Percentiles rank a stretch among this genome's conserved stretches.
phyloP scores from a whole-genome alignment of 208 protist genomes.

The Trypanosoma cruzi region DNA sequence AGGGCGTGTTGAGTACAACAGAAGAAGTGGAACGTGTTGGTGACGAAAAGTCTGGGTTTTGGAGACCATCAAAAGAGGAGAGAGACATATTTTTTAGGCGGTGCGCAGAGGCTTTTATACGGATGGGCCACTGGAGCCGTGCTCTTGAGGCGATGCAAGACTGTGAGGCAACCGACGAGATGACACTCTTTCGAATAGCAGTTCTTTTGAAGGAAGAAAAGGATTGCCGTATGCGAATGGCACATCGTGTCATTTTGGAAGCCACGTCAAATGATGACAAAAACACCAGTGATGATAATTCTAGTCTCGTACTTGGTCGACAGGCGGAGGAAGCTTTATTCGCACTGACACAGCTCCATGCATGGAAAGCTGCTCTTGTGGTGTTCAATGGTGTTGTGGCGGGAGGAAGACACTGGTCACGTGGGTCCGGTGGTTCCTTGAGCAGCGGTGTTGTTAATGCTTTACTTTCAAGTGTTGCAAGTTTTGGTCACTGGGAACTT shows the following conservation, averaged over 20 bases:
- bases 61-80: constrained; percentile 1
- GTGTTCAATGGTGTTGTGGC: constrained; percentile 7
- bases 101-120: constrained; percentile 18
- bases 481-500: constrained; percentile 17
- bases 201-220: constrained; percentile 21
- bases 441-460: constrained; percentile 4
- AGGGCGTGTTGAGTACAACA: neutral
- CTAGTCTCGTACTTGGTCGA: neutral
- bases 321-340: constrained; percentile 13
- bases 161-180: constrained; percentile 4
- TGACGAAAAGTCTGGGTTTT: neutral
- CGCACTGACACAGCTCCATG: constrained; percentile 15
- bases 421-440: neutral
- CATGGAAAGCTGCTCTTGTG: constrained; percentile 22
- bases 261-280: neutral
- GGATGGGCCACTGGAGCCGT: constrained; percentile 13
- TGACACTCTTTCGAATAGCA: constrained; percentile 12
- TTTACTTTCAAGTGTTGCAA: constrained; percentile 29
- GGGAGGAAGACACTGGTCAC: neutral
- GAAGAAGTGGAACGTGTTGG: neutral
- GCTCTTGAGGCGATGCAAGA: constrained; percentile 21
- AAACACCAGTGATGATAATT: neutral
- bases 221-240: neutral
- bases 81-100: constrained; percentile 8
- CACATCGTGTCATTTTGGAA: constrained; percentile 19